These are phyloP conservation scores for Chrysosporium queenslandicum DNA, from an alignment of 2,329 filamentous ascomycete species.

Conservation along the genomic window DNA sequence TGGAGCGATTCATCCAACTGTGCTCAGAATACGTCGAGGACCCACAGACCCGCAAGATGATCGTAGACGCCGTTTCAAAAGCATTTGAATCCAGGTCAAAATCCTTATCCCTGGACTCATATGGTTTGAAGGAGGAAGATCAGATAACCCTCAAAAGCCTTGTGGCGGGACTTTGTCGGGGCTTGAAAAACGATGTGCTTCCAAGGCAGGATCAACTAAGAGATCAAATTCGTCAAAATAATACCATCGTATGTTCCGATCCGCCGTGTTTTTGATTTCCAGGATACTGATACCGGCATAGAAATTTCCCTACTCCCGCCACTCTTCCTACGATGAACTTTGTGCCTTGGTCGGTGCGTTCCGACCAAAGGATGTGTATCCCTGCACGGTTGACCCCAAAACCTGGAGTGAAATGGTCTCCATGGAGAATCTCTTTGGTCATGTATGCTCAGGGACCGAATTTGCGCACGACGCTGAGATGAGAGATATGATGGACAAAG, in stretches of 20 bases:
- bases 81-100: constrained; percentile 29
- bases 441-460: constrained; percentile 49
- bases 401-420: constrained; percentile 56
- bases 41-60: constrained; percentile 21
- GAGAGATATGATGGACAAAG: constrained; percentile 29
- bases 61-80: constrained; percentile 24
- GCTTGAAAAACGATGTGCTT: constrained; percentile 8
- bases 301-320: constrained; percentile 76
- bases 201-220: constrained; percentile 3
- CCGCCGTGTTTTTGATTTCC: background rate
- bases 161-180: constrained; percentile 25
- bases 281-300: constrained; percentile 13
- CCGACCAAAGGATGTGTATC: constrained; percentile 65
- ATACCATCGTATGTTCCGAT: constrained; percentile 28
- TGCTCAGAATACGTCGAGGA: constrained; percentile 36
- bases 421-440: constrained; percentile 61
- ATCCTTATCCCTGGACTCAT: constrained; percentile 30
- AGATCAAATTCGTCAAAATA: constrained; percentile 18
- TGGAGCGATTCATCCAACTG: constrained; percentile 46
- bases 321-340: constrained; percentile 76
- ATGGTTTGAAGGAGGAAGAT: constrained; percentile 30
- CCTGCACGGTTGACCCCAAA: constrained; percentile 60
- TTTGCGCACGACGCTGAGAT: constrained; percentile 61
- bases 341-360: constrained; percentile 60
- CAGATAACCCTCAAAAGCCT: constrained; percentile 32